Evolutionary conservation across 2,329 filamentous ascomycete genomes (phyloP), one percentile per base, ranked within the genome.

Genomic region (Phyllosticta citribraziliensis): DNA sequence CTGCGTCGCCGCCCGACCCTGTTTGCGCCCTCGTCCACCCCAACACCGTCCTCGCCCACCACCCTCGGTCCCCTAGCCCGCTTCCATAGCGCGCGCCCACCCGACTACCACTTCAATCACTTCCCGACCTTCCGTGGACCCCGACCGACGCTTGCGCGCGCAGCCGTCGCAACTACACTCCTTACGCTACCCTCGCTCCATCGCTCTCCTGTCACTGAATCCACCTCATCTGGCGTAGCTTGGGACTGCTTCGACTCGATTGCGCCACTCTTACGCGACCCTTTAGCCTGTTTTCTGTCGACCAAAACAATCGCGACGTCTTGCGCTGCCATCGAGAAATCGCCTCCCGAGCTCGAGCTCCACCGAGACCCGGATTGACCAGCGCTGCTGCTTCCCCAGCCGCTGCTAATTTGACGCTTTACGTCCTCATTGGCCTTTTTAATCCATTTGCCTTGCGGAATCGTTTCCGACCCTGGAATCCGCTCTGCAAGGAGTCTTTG

Each of bases 81-180:
- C 58, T 52, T 60, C 58, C 53, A 55, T 60, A 22, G 58, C 58
- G 40, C 58, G 51, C 58, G 33, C 22, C 35, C 40, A 30, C 25
- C 52, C 52, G 52, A 55, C 24, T 52, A 40, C 12, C 35, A 10
- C 22, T 35, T 10, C 52, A 52, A 22, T 33, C 47, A n/a, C 35
- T 60, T 27, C 58, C 40, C 52, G 20, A 33, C 19, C 24, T 11
- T 11, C 53, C 35, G 35, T 27, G 50, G 30, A 40, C 35, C 52
- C 25, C 20, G 47, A 33, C 52, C 52, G 58, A 55, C 58, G 55
- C 52, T 40, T 51, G 35, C 24, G 58, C 58, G 58, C 58, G 52
- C 58, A 51, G 35, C 52, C 51, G 58, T 60, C 58, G 58, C 58
- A 60, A 51, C 58, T 53, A 60, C 58, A 60, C 24, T 60, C 58